These are phyloP conservation scores for Nidula microcarpa DNA, from an alignment of 768 basidiomycete species.

Conservation along the genomic window DNA sequence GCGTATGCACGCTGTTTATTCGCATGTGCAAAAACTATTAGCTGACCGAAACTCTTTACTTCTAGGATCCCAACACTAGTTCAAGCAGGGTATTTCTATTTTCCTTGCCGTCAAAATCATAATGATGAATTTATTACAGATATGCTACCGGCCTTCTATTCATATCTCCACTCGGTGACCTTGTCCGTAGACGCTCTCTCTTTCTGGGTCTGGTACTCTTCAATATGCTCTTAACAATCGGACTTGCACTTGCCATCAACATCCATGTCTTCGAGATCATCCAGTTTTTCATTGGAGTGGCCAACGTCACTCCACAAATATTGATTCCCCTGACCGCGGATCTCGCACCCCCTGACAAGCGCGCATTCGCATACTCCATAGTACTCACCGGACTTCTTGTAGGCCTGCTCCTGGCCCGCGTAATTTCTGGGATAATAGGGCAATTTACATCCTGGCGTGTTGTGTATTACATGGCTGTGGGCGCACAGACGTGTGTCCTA, in stretches of 20 bases:
- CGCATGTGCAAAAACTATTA: not conserved
- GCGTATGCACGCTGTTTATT: not conserved
- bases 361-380: not conserved
- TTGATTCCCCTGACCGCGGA: not conserved
- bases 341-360: not conserved
- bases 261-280: not conserved
- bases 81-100: not conserved
- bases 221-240: not conserved
- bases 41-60: not conserved
- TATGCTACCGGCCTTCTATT: not conserved
- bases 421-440: not conserved
- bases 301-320: not conserved
- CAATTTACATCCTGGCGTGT: not conserved
- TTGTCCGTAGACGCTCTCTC: not conserved
- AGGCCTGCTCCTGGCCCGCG: not conserved
- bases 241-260: not conserved
- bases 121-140: not conserved
- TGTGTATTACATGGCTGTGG: not conserved
- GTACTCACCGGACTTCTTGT: not conserved
- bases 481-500: constrained; percentile 25
- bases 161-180: not conserved
- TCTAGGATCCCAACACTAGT: not conserved
- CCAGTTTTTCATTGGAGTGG: not conserved
- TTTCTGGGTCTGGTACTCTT: not conserved
- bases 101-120: not conserved